Evolutionary conservation across 129 eudicot species (phyloP), one percentile per base, ranked within the genome.

Genomic region (Calendula officinalis): DNA sequence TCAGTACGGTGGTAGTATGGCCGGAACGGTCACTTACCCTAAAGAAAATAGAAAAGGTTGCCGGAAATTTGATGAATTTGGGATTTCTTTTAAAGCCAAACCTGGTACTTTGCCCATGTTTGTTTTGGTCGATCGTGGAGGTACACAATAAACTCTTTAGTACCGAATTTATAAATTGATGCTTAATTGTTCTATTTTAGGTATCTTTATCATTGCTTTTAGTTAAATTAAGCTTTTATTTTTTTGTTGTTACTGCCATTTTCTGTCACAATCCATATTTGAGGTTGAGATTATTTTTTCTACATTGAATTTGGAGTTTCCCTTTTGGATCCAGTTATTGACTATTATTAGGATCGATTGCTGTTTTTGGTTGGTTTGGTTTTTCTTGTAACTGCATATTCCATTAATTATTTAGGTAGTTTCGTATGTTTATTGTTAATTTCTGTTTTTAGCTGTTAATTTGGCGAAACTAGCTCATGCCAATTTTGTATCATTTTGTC

Each of bases 121-220:
- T 51, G 81, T 88, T 40, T 70, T 88, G 53, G 72, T 85, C 62
- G 96, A 88, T 80, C 89, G 96, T 61, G 96, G 90, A 77, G 96
- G 94, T 88, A 42, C 14, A 30, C 14, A 39, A 4, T 9, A 4
- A 11, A 58, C 34, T 39, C 32, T 22, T 41, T 5, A 41, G 45
- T 41, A 10, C 10, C 45, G 30, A 22, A 22, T 22, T 22, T 2
- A 22, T 22, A 22, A 22, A 22, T 22, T 22, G 30, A 22, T 22
- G 30, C 44, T 40, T 8, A 40, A 40, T 40, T 8, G 6, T 40
- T 40, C 9, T 2, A 40, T 40, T 5, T 40, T 8, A 40, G 6
- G 6, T 1, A 40, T 40, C 44, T 5, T 5, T 40, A 5, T 40
- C 0, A 2, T 40, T 40, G 44, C 6, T 40, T 8, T 5, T 40